Percentiles rank a stretch among this genome's conserved stretches.
Conservation (phyloP, 495 filamentous ascomycete genomes). For the Talaromyces ruber region DNA sequence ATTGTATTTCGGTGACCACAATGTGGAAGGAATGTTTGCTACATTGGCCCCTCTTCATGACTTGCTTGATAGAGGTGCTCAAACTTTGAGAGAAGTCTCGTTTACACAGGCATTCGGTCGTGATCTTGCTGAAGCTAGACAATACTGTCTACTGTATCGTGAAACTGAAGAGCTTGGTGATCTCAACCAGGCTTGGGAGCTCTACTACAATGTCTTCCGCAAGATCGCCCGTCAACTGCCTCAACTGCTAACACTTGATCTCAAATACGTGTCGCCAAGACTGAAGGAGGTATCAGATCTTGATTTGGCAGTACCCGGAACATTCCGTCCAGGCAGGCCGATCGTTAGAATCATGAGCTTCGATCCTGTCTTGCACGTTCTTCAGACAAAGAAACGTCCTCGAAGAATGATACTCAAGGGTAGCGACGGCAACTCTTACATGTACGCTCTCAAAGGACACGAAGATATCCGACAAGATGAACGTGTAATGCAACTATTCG, state of each 20-base stretch:
- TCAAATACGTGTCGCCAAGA: conserved; percentile 93
- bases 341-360: conserved; percentile 83
- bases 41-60: conserved; percentile 86
- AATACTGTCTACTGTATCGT: conserved; percentile 90
- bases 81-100: conserved; percentile 90
- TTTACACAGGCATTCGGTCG: conserved; percentile 97
- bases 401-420: conserved; percentile 81
- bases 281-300: conserved; percentile 75
- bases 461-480: conserved; percentile 99
- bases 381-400: conserved; percentile 93
- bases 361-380: conserved; percentile 79
- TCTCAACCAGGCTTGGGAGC: conserved; percentile 94
- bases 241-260: conserved; percentile 82
- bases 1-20: conserved; percentile 85
- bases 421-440: conserved; percentile 77
- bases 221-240: conserved; percentile 91
- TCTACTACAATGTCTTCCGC: conserved; percentile 96
- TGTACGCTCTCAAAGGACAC: conserved; percentile 88
- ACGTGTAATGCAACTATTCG: conserved; percentile 98
- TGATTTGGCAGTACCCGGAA: conserved; percentile 87
- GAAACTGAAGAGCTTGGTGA: conserved; percentile 82
- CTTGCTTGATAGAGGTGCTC: conserved; percentile 78
- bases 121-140: conserved; percentile 85
- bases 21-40: conserved; percentile 94
- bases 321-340: conserved; percentile 80